These are phyloP conservation scores for Thuja plicata DNA, from an alignment of 83 land plant genomes.

Conservation along the genomic window DNA sequence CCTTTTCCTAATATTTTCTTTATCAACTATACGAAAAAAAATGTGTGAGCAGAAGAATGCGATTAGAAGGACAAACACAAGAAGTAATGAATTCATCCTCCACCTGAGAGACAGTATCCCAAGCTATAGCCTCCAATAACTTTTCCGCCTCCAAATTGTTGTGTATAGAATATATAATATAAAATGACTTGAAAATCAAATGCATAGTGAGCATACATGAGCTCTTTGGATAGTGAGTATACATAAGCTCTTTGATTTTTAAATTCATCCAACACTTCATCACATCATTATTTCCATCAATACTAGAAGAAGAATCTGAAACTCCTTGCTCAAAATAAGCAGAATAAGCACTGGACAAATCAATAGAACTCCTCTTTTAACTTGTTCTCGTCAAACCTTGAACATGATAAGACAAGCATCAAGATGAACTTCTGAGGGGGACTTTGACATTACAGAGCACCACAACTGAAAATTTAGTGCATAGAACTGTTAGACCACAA, in stretches of 20 bases:
- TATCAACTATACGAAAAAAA: background rate
- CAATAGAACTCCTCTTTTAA: too few relatives aligned
- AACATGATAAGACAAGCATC: background rate
- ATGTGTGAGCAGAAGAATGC: background rate
- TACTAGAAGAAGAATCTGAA: too few relatives aligned
- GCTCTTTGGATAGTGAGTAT: background rate
- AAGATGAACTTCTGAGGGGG: background rate
- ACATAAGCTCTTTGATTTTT: background rate
- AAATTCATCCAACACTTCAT: too few relatives aligned
- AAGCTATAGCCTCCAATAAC: background rate
- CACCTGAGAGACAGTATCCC: background rate
- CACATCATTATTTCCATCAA: too few relatives aligned
- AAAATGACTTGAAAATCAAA: background rate
- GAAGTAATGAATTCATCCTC: background rate
- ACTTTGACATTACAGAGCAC: too few relatives aligned
- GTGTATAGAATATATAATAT: background rate
- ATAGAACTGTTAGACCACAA: too few relatives aligned
- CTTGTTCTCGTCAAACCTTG: too few relatives aligned
- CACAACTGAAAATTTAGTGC: too few relatives aligned
- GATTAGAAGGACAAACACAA: background rate
- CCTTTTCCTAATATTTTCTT: too few relatives aligned
- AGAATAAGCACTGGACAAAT: too few relatives aligned
- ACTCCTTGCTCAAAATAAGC: too few relatives aligned
- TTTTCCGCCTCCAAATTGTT: background rate
- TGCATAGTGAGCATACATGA: background rate